Percentiles rank a stretch among this genome's conserved stretches.
Conservation (phyloP, 495 filamentous ascomycete species). For the Penicillium coffeae region DNA sequence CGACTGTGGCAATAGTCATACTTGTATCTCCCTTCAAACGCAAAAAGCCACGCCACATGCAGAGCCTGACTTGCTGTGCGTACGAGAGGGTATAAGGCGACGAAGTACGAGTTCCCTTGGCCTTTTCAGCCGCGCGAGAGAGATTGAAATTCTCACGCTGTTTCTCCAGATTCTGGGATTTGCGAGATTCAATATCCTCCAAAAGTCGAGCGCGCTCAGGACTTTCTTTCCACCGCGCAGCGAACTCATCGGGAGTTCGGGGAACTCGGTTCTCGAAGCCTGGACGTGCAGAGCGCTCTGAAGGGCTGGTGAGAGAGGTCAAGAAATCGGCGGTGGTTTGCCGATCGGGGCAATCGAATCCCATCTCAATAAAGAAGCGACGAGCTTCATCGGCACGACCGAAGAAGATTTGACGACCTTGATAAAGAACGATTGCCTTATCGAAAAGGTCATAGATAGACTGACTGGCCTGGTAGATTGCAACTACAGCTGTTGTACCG, state of each 20-base stretch:
- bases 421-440: conserved; percentile 74
- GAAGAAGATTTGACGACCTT: conserved; percentile 82
- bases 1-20: conserved; percentile 62
- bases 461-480: conserved; percentile 82
- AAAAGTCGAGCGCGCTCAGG: conserved; percentile 61
- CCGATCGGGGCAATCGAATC: conserved; percentile 68
- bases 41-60: conserved; percentile 69
- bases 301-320: conserved; percentile 71
- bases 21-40: conserved; percentile 65
- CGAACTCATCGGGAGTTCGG: conserved; percentile 75
- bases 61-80: conserved; percentile 65
- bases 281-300: conserved; percentile 57
- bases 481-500: conserved; percentile 65
- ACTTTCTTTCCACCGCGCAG: conserved; percentile 68
- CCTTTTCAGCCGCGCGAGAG: conserved; percentile 54
- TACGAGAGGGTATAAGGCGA: conserved; percentile 79
- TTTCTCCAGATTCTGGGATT: conserved; percentile 57
- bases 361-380: conserved; percentile 68
- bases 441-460: conserved; percentile 74
- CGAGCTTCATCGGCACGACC: conserved; percentile 59
- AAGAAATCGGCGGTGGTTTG: conserved; percentile 78
- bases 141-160: conserved; percentile 65
- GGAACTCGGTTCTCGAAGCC: conserved; percentile 66
- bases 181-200: conserved; percentile 67
- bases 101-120: conserved; percentile 53